phyloP scores from a whole-genome alignment of 768 basidiomycete genomes.

The Rhizopogon vulgaris region DNA sequence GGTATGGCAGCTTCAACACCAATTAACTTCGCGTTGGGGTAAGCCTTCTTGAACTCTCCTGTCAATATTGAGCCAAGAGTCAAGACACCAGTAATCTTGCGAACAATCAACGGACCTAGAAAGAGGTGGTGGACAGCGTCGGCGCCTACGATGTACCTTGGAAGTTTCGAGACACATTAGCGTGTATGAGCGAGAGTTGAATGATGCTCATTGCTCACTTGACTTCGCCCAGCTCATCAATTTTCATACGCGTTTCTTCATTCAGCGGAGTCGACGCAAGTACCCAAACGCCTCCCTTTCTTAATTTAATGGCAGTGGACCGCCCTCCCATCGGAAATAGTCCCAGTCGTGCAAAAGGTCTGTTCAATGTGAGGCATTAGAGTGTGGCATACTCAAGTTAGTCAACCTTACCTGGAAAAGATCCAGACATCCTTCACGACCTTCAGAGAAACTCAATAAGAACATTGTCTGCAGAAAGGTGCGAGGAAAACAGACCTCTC shows the following conservation, averaged over 20 bases:
- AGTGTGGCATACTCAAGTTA: constrained; percentile 4
- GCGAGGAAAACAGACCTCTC: constrained; percentile 29
- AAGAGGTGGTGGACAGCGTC: constrained; percentile 57
- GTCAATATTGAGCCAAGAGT: constrained; percentile 1
- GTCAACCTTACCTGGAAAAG: constrained; percentile 47
- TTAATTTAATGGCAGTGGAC: constrained; percentile 72
- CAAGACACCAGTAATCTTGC: constrained; percentile 13
- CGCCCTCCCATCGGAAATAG: constrained; percentile 75
- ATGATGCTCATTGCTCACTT: constrained; percentile 48
- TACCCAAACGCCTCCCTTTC: constrained; percentile 68
- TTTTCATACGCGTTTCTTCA: constrained; percentile 52
- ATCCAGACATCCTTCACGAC: constrained; percentile 53
- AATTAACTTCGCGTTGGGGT: constrained; percentile 64
- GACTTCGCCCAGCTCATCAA: constrained; percentile 63
- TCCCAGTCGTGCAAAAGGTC: constrained; percentile 63
- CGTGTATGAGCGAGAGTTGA: not conserved
- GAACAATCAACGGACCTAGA: constrained; percentile 34
- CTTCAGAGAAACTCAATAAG: constrained; percentile 17
- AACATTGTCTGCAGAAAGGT: not conserved
- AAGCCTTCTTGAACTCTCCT: constrained; percentile 65
- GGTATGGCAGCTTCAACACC: constrained; percentile 52
- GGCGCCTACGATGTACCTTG: constrained; percentile 52
- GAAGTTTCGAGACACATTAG: not conserved
- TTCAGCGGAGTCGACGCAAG: constrained; percentile 76
- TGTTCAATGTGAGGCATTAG: constrained; percentile 16